Evolutionary conservation across 228 moss, liverwort and hornwort genomes (phyloP).

Genomic region (Sphagnum magellanicum): DNA sequence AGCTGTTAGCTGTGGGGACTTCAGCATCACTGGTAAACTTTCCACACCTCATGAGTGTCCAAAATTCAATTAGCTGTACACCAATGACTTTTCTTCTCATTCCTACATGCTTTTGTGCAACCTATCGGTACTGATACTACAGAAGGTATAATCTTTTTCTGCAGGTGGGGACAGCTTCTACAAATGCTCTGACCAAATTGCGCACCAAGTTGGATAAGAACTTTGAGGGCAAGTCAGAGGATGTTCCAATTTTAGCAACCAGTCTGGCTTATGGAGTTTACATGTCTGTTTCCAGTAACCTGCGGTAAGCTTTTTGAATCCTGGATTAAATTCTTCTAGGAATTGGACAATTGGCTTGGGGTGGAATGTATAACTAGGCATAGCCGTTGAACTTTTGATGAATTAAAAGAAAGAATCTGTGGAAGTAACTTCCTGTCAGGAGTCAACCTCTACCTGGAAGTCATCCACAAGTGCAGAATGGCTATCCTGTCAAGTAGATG

Average conservation of each 20-base stretch:
- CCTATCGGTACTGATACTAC: neutral
- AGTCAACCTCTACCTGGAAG: no score
- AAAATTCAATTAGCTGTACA: neutral
- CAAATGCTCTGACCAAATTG: constrained; percentile 55
- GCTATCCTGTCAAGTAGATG: no score
- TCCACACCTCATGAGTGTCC: neutral
- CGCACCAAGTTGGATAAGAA: constrained; percentile 57
- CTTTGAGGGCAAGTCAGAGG: constrained; percentile 47
- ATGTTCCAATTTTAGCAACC: constrained; percentile 78
- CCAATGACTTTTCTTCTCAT: neutral
- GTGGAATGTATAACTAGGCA: no score
- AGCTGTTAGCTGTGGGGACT: constrained; percentile 92
- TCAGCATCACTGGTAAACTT: constrained; percentile 71
- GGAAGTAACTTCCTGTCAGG: no score
- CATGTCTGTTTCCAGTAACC: constrained; percentile 94
- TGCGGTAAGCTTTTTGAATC: constrained; percentile 34
- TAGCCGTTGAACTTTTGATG: no score
- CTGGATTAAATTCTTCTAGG: no score
- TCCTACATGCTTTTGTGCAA: neutral
- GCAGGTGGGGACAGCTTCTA: constrained; percentile 82
- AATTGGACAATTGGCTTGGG: no score
- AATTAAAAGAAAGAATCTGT: no score
- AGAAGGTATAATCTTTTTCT: neutral
- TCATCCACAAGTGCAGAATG: no score
- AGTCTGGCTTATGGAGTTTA: constrained; percentile 99